Base-by-base conservation (phyloP, 129 eudicot genomes). In the Deinandra increscens region DNA sequence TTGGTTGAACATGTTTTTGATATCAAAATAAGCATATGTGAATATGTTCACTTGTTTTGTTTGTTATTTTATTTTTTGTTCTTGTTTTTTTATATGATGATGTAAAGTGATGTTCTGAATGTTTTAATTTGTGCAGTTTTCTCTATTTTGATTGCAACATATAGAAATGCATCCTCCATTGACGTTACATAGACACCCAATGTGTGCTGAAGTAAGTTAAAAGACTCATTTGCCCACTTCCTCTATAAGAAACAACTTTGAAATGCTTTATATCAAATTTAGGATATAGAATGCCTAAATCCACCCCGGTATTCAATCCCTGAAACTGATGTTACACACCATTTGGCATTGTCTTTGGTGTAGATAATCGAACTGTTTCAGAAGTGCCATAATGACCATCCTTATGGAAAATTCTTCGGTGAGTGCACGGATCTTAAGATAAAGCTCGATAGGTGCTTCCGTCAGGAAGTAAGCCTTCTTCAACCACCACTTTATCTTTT, bases 351-450 rank as follows among this genome's bases (percentile, higher is more conserved):
- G n/a, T 71, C 44, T 39, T 62, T 68, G 68, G 39, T 65, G 74
- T 82, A 89, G 97, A 82, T 89, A 41, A 89, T 89, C 23, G 88
- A 89, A 76, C 69, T 72, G 80, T 89, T 86, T 80, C 90, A 86
- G 75, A 84, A 82, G 69, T 86, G 90, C 68, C 97, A 86, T 69
- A 1, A 50, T 10, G 94, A 86, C 60, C 97, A 86, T 77, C 94
- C 97, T 8, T 33, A 78, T 17, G 87, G 80, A 59, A 89, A n/a
- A n/a, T n/a, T n/a, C n/a, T n/a, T n/a, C n/a, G n/a, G n/a, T n/a
- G n/a, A n/a, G n/a, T n/a, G n/a, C 81, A 89, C 97, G 18, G 85
- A 86, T 70, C 87, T 89, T 61, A 89, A 86, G 75, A 70, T 89
- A 49, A 89, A 89, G 86, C 97, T 89, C 50, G 94, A 89, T 59